phyloP scores from a whole-genome alignment of 2,329 filamentous ascomycete genomes.

The Penicillium capsulatum region DNA sequence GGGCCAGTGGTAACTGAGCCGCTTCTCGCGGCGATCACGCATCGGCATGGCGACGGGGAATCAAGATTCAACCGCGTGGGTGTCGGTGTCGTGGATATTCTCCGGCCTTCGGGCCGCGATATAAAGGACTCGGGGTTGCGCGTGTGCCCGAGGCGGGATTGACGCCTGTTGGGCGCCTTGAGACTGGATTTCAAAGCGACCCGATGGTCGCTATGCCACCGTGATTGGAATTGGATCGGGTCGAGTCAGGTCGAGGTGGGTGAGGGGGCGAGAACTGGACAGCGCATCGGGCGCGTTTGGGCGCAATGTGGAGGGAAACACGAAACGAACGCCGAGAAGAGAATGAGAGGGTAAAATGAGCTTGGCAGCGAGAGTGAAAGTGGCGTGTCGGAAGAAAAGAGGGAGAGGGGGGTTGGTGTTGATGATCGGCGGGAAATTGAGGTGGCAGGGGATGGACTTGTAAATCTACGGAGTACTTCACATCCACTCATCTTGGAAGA shows the following conservation, averaged over 20 bases:
- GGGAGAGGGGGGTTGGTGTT: conserved; percentile 14
- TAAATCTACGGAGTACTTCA: too few species aligned
- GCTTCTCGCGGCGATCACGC: conserved; percentile 26
- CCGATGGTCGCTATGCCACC: conserved; percentile 1
- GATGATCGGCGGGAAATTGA: conserved; percentile 21
- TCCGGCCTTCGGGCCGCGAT: background rate
- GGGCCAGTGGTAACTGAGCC: conserved; percentile 58
- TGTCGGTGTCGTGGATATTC: background rate
- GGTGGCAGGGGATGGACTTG: conserved; percentile 28
- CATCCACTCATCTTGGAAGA: too few species aligned
- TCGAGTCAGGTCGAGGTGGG: conserved; percentile 5
- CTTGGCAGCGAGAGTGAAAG: background rate
- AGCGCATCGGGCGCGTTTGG: conserved; percentile 23
- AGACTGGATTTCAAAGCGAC: background rate
- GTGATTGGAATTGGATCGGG: background rate
- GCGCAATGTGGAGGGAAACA: conserved; percentile 8
- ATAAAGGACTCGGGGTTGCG: background rate
- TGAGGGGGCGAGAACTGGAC: conserved; percentile 14
- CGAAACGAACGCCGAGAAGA: background rate
- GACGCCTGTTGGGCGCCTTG: background rate
- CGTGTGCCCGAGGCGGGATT: conserved; percentile 3
- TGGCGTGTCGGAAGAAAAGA: background rate
- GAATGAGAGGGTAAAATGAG: background rate
- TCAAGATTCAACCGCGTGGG: background rate
- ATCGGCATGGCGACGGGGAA: conserved; percentile 28